These are phyloP conservation scores for Cercospora beticola DNA, from an alignment of 2,329 filamentous ascomycete genomes.

Conservation along the genomic window DNA sequence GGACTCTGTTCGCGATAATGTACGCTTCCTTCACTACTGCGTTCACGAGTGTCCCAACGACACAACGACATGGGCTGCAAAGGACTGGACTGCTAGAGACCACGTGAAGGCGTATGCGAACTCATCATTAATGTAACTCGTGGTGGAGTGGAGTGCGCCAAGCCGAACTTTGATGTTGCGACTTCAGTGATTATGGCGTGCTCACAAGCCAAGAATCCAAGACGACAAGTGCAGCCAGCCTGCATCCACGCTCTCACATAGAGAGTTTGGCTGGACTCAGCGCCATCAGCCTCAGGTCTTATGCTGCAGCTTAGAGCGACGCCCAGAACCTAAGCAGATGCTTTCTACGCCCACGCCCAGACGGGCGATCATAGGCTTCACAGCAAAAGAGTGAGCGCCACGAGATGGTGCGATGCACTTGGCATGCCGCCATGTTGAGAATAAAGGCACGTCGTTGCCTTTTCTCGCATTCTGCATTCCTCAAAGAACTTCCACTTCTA, in stretches of 20 bases:
- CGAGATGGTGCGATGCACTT: conserved; percentile 15
- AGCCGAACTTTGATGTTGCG: not conserved
- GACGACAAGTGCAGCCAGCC: not conserved
- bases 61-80: not conserved
- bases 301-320: not conserved
- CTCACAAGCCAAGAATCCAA: not conserved
- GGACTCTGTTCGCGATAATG: too few relatives aligned
- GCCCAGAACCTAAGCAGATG: conserved; percentile 3
- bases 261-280: not conserved
- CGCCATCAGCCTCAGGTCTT: not conserved
- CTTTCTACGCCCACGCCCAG: not conserved
- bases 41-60: too few relatives aligned
- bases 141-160: not conserved
- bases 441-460: not conserved
- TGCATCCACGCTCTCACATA: not conserved
- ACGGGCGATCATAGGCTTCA: not conserved
- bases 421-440: conserved; percentile 1
- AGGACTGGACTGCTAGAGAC: not conserved
- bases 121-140: not conserved
- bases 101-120: not conserved
- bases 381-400: conserved; percentile 1
- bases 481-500: not conserved
- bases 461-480: not conserved
- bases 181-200: not conserved
- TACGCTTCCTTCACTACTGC: too few relatives aligned